Conservation (phyloP, 306 rosid genomes). For the Vigna radiata region DNA sequence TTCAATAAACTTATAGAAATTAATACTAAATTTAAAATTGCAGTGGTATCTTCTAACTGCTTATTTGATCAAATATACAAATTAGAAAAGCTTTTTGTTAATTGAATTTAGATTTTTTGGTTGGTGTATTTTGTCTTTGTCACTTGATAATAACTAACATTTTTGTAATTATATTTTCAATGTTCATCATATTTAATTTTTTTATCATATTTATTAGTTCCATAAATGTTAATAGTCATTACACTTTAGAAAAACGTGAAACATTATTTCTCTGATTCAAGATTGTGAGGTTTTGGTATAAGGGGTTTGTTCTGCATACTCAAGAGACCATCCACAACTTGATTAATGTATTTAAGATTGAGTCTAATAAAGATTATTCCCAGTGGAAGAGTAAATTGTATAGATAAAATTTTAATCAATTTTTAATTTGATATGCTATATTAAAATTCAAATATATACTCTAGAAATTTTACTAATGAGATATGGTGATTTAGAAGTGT, state of each 20-base stretch:
- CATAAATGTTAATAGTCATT: too few relatives aligned
- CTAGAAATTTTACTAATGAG: neutral
- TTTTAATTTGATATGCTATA: neutral
- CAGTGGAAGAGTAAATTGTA: neutral
- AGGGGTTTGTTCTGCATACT: neutral
- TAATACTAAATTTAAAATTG: neutral
- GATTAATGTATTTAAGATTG: neutral
- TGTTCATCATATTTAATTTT: too few relatives aligned
- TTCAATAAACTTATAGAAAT: neutral
- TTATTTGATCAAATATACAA: neutral
- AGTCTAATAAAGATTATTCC: too few relatives aligned
- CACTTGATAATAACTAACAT: neutral
- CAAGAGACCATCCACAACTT: neutral
- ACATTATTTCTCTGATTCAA: too few relatives aligned
- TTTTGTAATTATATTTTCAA: too few relatives aligned
- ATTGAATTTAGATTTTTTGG: neutral
- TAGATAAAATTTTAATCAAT: neutral
- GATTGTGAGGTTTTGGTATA: neutral
- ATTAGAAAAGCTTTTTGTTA: neutral
- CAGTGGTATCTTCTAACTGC: too few relatives aligned
- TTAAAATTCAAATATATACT: neutral
- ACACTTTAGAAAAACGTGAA: neutral
- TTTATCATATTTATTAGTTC: neutral
- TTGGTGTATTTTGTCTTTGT: too few relatives aligned
- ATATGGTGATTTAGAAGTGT: too few relatives aligned